Evolutionary conservation across 2,329 filamentous ascomycete species (phyloP).

Genomic region (Penicillium sp.): DNA sequence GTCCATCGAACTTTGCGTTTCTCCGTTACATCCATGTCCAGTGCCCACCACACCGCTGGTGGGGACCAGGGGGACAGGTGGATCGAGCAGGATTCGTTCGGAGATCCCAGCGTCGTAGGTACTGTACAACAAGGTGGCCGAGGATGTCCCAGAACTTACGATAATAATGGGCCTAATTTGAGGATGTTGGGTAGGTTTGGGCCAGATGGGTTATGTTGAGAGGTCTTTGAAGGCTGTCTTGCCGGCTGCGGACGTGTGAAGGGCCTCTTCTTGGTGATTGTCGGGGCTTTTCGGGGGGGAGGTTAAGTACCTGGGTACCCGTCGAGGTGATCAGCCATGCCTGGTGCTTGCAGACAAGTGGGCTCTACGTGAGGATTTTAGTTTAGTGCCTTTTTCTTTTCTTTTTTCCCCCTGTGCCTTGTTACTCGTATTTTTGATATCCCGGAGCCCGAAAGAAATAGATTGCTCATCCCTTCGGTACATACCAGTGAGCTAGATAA

Average conservation of each 20-base stretch:
- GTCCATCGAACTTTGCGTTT: constrained; percentile 27
- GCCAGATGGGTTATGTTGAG: not conserved
- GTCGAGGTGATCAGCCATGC: constrained; percentile 7
- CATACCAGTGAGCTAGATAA: not conserved
- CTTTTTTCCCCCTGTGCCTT: not conserved
- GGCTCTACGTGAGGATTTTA: not conserved
- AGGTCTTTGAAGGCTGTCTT: not conserved
- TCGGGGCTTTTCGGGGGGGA: not conserved
- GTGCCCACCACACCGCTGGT: constrained; percentile 30
- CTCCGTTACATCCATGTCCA: constrained; percentile 34
- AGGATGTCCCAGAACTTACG: constrained; percentile 8
- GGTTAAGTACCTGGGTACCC: constrained; percentile 16
- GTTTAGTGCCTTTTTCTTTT: not conserved
- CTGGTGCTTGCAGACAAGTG: not conserved
- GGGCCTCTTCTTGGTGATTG: not conserved
- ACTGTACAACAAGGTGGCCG: constrained; percentile 1
- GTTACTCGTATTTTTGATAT: too few species aligned
- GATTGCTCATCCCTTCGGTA: not conserved
- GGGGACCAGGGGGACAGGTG: constrained; percentile 25
- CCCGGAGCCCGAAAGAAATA: too few species aligned
- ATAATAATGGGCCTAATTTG: not conserved
- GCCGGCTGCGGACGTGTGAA: not conserved
- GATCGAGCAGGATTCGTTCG: constrained; percentile 30
- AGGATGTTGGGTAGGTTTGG: not conserved
- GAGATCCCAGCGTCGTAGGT: constrained; percentile 23